Evolutionary conservation across 345 rosid genomes (phyloP), one percentile per base, ranked within the genome.

Genomic region (Combretum micranthum): DNA sequence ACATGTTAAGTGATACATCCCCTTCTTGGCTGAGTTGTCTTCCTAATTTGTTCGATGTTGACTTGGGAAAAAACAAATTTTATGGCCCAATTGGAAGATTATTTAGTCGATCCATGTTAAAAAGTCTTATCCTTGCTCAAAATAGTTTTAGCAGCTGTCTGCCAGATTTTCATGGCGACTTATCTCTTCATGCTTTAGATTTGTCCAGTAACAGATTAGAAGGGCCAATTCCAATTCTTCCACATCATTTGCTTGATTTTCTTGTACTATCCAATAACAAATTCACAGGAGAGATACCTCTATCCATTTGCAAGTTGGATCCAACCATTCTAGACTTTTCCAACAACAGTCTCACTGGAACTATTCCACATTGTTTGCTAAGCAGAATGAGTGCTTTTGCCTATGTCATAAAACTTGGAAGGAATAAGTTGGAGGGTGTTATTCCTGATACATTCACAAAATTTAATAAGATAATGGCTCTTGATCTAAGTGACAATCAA

Each of bases 361-460:
- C 11, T 0, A 59, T 74, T 52, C 78, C 74, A n/a, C 37, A 19
- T 12, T 74, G 78, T 42, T 21, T 32, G 39, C 44, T 69, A 0
- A 62, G 26, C n/a, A 59, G 42, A 18, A 8, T 66, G 12, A 66
- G 23, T 14, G 0, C 26, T 20, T 0, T 0, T 6, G 25, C 69
- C 0, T 21, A 0, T 0, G 61, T 65, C 16, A 17, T 74, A 56
- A 53, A 66, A 37, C 25, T 74, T 16, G 14, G 62, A 49, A 57
- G 0, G 44, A 73, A 69, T 44, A 57, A 21, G 32, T 25, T 73
- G 14, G 20, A 23, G 1, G 74, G 78, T 23, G 26, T 12, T 15
- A 62, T 73, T 11, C 62, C 65, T 19, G 56, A 23, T 47, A n/a
- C 17, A 44, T 65, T 69, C 37, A 1, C 6, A 12, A 19, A 25